Evolutionary conservation across 805 yeast genomes (phyloP).

Genomic region (Teunomyces pallodes): DNA sequence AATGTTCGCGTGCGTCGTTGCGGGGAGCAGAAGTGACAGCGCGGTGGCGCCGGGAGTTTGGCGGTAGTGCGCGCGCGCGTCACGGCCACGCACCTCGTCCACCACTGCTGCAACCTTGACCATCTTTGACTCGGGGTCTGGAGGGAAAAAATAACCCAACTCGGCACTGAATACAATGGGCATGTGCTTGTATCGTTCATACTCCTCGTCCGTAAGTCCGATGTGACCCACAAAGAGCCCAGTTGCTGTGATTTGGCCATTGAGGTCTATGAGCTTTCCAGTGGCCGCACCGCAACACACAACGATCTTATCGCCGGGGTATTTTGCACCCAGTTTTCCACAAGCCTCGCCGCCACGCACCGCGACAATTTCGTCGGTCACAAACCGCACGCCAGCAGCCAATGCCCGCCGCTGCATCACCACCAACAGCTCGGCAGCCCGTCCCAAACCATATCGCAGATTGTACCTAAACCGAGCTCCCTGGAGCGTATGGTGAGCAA

Average conservation of each 20-base stretch:
- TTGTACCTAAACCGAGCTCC: background rate
- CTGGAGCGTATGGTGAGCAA: background rate
- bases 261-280: background rate
- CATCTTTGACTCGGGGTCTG: background rate
- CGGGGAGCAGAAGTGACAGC: background rate
- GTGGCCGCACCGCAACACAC: slow-evolving; percentile 1
- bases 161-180: background rate
- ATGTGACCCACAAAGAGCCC: slow-evolving; percentile 1
- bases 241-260: background rate
- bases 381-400: background rate
- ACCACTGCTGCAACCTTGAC: background rate
- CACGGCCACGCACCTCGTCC: background rate
- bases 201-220: background rate
- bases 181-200: background rate
- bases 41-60: background rate
- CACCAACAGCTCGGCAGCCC: background rate
- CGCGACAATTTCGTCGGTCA: background rate
- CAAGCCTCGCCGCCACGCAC: background rate
- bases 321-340: slow-evolving; percentile 2
- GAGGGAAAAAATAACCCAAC: slow-evolving; percentile 2
- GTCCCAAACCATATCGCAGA: background rate
- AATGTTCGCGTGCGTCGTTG: background rate
- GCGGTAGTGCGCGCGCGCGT: background rate
- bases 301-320: background rate
- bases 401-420: background rate